A percentile compares a stretch with the other conserved stretches of the same genome.
Conservation (phyloP, 225 moss, liverwort and hornwort genomes). For the Ulota crispa region DNA sequence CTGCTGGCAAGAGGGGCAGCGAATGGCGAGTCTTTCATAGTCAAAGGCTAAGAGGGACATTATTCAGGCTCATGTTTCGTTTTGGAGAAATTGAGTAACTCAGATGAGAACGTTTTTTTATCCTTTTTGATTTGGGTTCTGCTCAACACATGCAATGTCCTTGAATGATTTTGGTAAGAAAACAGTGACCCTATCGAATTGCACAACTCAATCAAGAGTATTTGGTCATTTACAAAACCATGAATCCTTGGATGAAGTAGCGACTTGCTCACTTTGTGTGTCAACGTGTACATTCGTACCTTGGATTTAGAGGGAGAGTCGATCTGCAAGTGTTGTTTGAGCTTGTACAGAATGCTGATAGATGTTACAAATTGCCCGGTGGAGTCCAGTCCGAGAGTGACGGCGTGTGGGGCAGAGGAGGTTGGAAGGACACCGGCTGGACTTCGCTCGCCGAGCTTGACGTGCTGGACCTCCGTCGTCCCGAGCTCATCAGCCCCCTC, state of each 20-base stretch:
- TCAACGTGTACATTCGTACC: neutral
- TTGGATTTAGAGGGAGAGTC: neutral
- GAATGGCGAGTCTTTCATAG: neutral
- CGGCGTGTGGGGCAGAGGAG: slow-evolving; percentile 38
- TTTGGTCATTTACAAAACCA: neutral
- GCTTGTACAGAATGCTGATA: neutral
- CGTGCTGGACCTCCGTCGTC: slow-evolving; percentile 3
- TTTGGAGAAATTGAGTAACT: neutral
- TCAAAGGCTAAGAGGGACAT: neutral
- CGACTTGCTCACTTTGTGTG: neutral
- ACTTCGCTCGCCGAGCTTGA: slow-evolving; percentile 16
- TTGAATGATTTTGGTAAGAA: neutral
- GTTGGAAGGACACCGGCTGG: neutral
- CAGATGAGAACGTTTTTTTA: neutral
- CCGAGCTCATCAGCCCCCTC: slow-evolving; percentile 23
- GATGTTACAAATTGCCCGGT: neutral
- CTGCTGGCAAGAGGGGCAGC: neutral
- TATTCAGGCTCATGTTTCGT: neutral
- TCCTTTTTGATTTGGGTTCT: neutral
- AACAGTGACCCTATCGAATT: too few species aligned
- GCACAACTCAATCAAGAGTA: neutral
- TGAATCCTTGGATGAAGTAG: too few species aligned
- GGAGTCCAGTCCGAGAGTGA: slow-evolving; percentile 64
- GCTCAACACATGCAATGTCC: neutral
- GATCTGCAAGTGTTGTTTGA: neutral